Percentiles rank a stretch among this genome's conserved stretches.
phyloP scores from a whole-genome alignment of 768 basidiomycete species.

The Leccinum fibrillosum region DNA sequence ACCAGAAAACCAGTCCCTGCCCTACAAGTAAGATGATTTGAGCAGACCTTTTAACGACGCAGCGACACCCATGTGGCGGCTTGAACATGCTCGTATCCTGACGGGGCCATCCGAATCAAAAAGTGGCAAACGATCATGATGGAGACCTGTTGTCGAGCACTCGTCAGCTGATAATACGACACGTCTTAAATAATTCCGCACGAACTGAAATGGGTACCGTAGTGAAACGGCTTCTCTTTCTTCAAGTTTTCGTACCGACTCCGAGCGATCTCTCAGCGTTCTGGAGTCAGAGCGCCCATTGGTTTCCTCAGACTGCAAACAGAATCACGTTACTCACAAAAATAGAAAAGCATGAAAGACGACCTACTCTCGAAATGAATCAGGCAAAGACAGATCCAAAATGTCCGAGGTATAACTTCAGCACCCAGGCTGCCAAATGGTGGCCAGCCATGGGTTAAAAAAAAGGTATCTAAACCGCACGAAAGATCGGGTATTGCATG shows the following conservation, averaged over 20 bases:
- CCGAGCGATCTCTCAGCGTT: too few relatives aligned
- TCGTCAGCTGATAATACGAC: constrained; percentile 1
- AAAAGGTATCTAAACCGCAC: too few relatives aligned
- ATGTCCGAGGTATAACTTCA: too few relatives aligned
- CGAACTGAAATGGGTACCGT: constrained; percentile 93
- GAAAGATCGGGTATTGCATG: constrained; percentile 32
- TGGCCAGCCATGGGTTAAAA: too few relatives aligned
- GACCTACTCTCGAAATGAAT: too few relatives aligned
- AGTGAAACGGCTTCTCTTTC: constrained; percentile 82
- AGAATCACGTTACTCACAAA: too few relatives aligned
- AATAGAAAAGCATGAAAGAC: too few relatives aligned
- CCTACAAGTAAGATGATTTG: constrained; percentile 41
- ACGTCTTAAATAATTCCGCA: constrained; percentile 4
- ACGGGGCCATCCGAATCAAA: constrained; percentile 84
- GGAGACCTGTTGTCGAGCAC: constrained; percentile 37
- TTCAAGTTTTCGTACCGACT: too few relatives aligned
- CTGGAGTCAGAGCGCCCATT: too few relatives aligned
- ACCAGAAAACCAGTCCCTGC: constrained; percentile 67
- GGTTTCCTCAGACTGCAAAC: too few relatives aligned
- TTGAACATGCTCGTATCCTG: constrained; percentile 96
- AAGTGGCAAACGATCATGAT: constrained; percentile 81
- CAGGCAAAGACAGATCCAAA: too few relatives aligned
- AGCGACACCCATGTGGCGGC: constrained; percentile 56
- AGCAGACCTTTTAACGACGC: neutral
- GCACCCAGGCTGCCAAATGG: too few relatives aligned